Base-by-base conservation (phyloP, 306 rosid genomes). In the Vigna trinervia region DNA sequence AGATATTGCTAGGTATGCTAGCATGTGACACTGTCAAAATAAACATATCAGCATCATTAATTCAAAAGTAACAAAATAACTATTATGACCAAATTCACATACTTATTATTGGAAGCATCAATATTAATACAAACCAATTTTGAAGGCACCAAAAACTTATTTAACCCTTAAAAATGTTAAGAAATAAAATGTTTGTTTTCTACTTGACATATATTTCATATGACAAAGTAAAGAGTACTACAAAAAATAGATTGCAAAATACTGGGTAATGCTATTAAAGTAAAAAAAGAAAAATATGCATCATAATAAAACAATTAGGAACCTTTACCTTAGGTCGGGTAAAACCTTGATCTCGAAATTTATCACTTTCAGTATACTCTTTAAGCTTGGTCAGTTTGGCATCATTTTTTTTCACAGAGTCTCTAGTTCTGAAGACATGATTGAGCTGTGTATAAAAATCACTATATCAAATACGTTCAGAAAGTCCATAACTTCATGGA, bases 311-410 rank as follows among this genome's bases (percentile, higher is more conserved):
- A 53, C 71, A 57, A 70, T 48, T 39, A 62, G 77, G 70, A 38
- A 45, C 59, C 81, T 84, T 85, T 80, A 94, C 98, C 97, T 95
- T 95, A 45, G 98, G 98, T 73, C 96, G 97, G 67, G 96, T 89
- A 89, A 89, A 95, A 26, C 98, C 97, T 69, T 88, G 97, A 87
- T 95, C 98, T 81, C 87, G 93, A 72, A 92, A 83, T 73, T 70
- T 86, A 69, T 79, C 93, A 70, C 23, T 87, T 75, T 84, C 81
- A 45, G 65, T 81, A 76, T 46, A 64, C 63, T 88, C 93, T 75
- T 73, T 81, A 83, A 75, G 79, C 83, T 84, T 92, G 62, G 87
- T 75, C 71, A 84, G 54, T 84, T 90, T 85, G 48, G 89, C 76
- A 74, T 88, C 96, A 86, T 94, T 92, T 81, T 88, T 94, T 74